These are phyloP conservation scores for Chalara sp. DNA, from an alignment of 2,329 filamentous ascomycete genomes.

Conservation along the genomic window DNA sequence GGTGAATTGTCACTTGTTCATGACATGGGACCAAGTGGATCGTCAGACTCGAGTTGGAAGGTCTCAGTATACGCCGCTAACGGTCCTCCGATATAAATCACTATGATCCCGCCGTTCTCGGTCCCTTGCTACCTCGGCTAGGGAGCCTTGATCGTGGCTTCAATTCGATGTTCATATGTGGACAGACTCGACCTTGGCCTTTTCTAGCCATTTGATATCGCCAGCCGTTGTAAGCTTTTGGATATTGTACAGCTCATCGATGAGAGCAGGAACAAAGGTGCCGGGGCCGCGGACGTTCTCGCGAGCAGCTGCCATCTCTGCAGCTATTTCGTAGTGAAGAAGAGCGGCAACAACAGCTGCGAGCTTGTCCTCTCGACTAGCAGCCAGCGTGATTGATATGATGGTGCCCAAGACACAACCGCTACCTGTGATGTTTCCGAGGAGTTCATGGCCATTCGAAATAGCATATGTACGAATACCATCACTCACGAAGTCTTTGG, in stretches of 20 bases:
- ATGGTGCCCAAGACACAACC: constrained; percentile 83
- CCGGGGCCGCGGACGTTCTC: constrained; percentile 70
- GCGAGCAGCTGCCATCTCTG: constrained; percentile 56
- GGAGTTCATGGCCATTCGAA: constrained; percentile 67
- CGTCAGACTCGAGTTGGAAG: too few species aligned
- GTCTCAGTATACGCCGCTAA: too few species aligned
- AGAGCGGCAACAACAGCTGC: constrained; percentile 66
- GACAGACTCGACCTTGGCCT: constrained; percentile 41
- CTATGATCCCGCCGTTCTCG: too few species aligned
- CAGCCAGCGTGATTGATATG: constrained; percentile 68
- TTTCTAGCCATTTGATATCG: constrained; percentile 44
- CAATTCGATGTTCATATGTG: background rate
- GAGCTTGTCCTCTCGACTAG: constrained; percentile 56
- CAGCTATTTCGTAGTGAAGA: constrained; percentile 69
- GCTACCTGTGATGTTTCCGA: constrained; percentile 68
- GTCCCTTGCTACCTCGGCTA: too few species aligned
- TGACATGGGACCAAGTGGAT: too few species aligned
- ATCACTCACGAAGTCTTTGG: constrained; percentile 70
- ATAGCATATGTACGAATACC: constrained; percentile 61
- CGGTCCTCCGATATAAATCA: too few species aligned
- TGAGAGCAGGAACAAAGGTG: constrained; percentile 76
- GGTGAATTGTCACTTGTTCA: too few species aligned
- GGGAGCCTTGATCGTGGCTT: background rate
- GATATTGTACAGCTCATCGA: constrained; percentile 60
- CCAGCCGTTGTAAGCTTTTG: constrained; percentile 41